phyloP scores from a whole-genome alignment of 1,284 basidiomycete genomes.

The Heimioporus retisporus region DNA sequence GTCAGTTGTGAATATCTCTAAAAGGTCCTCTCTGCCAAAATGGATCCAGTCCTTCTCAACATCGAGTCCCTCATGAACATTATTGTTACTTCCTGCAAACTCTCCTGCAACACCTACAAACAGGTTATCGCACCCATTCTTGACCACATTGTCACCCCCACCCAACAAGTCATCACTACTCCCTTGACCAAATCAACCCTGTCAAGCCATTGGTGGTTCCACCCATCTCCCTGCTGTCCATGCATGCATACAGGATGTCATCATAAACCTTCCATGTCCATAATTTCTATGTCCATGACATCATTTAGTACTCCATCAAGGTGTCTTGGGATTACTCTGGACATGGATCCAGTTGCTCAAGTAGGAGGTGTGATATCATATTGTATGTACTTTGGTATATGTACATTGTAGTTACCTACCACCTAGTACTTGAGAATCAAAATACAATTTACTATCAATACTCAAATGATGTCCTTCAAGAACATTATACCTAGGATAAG shows the following conservation, averaged over 20 bases:
- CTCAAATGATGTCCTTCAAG: no score
- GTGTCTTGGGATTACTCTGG: conserved; percentile 83
- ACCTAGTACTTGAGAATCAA: no score
- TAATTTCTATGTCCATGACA: conserved; percentile 90
- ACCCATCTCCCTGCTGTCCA: conserved; percentile 98
- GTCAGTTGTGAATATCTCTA: conserved; percentile 92
- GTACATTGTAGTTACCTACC: no score
- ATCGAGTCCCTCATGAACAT: conserved; percentile 97
- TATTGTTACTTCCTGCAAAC: conserved; percentile 93
- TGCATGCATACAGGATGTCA: conserved; percentile 90
- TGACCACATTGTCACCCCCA: conserved; percentile 91
- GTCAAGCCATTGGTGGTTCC: conserved; percentile 91
- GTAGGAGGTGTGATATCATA: no score
- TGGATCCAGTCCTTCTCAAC: conserved; percentile 81
- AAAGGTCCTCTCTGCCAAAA: conserved; percentile 78
- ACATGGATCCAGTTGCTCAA: no score
- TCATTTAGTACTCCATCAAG: conserved; percentile 88
- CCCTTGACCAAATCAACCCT: conserved; percentile 94
- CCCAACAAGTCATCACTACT: conserved; percentile 92
- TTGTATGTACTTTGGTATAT: no score
- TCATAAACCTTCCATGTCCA: conserved; percentile 94
- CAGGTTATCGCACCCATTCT: conserved; percentile 92
- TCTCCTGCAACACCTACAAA: conserved; percentile 94
- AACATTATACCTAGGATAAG: no score
- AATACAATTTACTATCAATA: no score